A percentile compares a stretch with the other conserved stretches of the same genome.
Evolutionary conservation across 164 flowering plant species (phyloP).

Genomic region (Magnolia changhungtana): DNA sequence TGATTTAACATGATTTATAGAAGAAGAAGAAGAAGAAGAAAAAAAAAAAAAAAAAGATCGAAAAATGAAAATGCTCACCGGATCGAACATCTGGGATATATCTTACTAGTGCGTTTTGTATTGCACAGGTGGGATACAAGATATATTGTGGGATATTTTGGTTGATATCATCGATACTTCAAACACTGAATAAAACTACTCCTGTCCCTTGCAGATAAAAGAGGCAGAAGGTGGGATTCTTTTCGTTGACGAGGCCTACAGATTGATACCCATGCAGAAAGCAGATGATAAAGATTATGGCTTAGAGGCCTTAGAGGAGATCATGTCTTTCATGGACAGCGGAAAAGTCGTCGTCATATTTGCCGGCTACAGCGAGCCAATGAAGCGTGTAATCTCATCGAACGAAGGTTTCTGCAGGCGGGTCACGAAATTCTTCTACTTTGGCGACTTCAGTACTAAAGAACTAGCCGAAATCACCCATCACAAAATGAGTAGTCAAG

Average conservation of each 20-base stretch:
- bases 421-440: constrained; percentile 88
- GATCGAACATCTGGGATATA: no score
- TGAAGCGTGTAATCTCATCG: constrained; percentile 80
- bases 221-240: constrained; percentile 99
- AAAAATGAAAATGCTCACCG: no score
- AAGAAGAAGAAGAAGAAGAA: no score
- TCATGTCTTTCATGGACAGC: constrained; percentile 97
- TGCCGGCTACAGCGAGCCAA: constrained; percentile 94
- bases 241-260: constrained; percentile 96
- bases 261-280: constrained; percentile 90
- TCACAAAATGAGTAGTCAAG: constrained; percentile 72
- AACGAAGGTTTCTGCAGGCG: constrained; percentile 96
- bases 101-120: no score
- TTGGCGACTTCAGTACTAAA: constrained; percentile 63
- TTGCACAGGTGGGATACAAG: no score
- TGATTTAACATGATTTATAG: no score
- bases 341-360: constrained; percentile 94
- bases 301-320: constrained; percentile 94
- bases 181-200: background rate
- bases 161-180: no score
- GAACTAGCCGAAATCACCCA: constrained; percentile 77
- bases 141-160: no score
- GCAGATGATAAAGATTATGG: constrained; percentile 96
- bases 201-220: constrained; percentile 52
- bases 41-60: no score